Evolutionary conservation across 2,329 filamentous ascomycete species (phyloP).

Genomic region (Saccharata proteae): DNA sequence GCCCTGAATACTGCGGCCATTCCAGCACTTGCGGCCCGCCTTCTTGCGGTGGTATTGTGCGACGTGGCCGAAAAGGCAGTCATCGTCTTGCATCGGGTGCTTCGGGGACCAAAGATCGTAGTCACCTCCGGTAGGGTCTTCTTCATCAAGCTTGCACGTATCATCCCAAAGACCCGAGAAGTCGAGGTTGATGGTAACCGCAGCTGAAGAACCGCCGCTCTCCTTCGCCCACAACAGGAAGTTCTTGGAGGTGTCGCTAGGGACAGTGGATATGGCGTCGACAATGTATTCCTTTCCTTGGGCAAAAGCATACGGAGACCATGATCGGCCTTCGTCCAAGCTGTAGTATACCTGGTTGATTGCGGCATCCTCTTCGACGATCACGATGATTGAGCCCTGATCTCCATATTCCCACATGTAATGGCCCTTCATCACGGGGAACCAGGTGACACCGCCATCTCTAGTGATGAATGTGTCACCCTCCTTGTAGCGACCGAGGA

Average conservation of each 20-base stretch:
- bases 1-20: constrained; percentile 57
- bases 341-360: constrained; percentile 51
- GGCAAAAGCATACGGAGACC: constrained; percentile 64
- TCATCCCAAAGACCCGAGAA: constrained; percentile 70
- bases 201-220: constrained; percentile 33
- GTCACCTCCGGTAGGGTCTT: constrained; percentile 49
- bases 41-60: constrained; percentile 88
- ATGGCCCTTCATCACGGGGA: constrained; percentile 68
- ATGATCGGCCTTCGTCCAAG: constrained; percentile 67
- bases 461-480: constrained; percentile 83
- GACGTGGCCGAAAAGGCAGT: constrained; percentile 89
- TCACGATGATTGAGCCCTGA: constrained; percentile 82
- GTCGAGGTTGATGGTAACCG: constrained; percentile 74
- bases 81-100: constrained; percentile 64
- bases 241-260: constrained; percentile 78
- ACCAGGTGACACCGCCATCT: constrained; percentile 87
- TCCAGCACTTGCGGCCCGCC: constrained; percentile 66
- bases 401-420: constrained; percentile 96
- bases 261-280: constrained; percentile 73
- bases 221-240: constrained; percentile 74
- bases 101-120: constrained; percentile 81
- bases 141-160: constrained; percentile 57
- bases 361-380: constrained; percentile 47
- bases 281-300: constrained; percentile 56
- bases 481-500: constrained; percentile 54